Conservation (phyloP, 202 grass and related monocot species). For the Brachypodium distachyon region DNA sequence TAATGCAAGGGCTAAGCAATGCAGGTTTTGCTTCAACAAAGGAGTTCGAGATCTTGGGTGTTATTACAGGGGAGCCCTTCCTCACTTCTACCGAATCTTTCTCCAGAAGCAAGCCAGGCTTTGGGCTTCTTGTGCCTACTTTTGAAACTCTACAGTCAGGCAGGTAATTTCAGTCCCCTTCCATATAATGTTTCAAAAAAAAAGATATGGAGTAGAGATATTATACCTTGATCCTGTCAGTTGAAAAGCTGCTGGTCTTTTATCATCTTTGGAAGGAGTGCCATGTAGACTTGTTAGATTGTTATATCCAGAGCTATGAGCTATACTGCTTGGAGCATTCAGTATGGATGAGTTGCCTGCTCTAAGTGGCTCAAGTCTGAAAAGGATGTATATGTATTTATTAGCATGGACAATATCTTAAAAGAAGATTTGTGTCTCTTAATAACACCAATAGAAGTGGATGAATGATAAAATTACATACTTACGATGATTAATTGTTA, state of each 20-base stretch:
- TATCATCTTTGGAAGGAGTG: constrained; percentile 32
- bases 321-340: constrained; percentile 22
- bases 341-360: neutral
- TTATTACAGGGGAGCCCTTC: constrained; percentile 32
- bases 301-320: constrained; percentile 16
- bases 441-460: neutral
- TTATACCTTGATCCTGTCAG: constrained; percentile 46
- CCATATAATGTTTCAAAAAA: constrained; percentile 6
- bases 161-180: constrained; percentile 12
- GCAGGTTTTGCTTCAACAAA: constrained; percentile 33
- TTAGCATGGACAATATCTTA: constrained; percentile 8
- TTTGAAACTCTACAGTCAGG: constrained; percentile 47
- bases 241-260: constrained; percentile 32
- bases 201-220: neutral
- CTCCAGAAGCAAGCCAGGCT: constrained; percentile 15
- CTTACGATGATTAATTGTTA: neutral
- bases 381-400: neutral
- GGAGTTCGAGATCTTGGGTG: constrained; percentile 17
- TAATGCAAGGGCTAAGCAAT: constrained; percentile 41
- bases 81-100: constrained; percentile 26
- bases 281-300: constrained; percentile 25
- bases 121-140: constrained; percentile 37
- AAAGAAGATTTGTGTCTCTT: constrained; percentile 5
- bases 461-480: neutral
- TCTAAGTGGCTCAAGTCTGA: constrained; percentile 28